Conservation (phyloP, 2,329 filamentous ascomycete species). For the Decorospora gaudefroyi region DNA sequence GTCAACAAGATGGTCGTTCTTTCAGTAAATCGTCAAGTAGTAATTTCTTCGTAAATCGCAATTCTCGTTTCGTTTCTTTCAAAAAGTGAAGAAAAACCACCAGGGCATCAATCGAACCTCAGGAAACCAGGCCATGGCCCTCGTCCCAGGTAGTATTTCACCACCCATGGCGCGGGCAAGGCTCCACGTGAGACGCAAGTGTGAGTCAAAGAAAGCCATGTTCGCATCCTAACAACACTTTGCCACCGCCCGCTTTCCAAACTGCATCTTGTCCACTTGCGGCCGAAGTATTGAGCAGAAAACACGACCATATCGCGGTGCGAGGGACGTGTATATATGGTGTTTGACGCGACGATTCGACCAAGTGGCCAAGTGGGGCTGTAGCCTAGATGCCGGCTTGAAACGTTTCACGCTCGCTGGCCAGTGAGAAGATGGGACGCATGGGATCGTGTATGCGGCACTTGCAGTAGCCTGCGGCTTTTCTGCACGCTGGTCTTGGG, state of each 20-base stretch:
- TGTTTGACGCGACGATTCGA: conserved; percentile 49
- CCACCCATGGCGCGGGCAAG: conserved; percentile 15
- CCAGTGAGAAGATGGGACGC: conserved; percentile 29
- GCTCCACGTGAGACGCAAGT: conserved; percentile 47
- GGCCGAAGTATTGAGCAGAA: conserved; percentile 42
- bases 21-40: conserved; percentile 11
- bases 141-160: conserved; percentile 38
- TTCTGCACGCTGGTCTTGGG: conserved; percentile 27
- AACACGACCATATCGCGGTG: conserved; percentile 51
- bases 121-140: conserved; percentile 37
- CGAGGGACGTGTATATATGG: conserved; percentile 45
- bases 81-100: conserved; percentile 17
- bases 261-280: conserved; percentile 33
- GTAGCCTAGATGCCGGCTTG: conserved; percentile 37
- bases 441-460: conserved; percentile 26
- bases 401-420: conserved; percentile 36
- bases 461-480: conserved; percentile 36
- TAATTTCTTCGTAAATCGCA: conserved; percentile 18
- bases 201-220: conserved; percentile 53
- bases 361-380: conserved; percentile 29
- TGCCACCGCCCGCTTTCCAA: too few species aligned
- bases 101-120: conserved; percentile 26
- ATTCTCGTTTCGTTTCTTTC: too few species aligned
- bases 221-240: too few species aligned
- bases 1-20: conserved; percentile 7